A percentile compares a stretch with the other conserved stretches of the same genome.
These are phyloP conservation scores for Neurospora sp. DNA, from an alignment of 495 filamentous ascomycete species.

Conservation along the genomic window DNA sequence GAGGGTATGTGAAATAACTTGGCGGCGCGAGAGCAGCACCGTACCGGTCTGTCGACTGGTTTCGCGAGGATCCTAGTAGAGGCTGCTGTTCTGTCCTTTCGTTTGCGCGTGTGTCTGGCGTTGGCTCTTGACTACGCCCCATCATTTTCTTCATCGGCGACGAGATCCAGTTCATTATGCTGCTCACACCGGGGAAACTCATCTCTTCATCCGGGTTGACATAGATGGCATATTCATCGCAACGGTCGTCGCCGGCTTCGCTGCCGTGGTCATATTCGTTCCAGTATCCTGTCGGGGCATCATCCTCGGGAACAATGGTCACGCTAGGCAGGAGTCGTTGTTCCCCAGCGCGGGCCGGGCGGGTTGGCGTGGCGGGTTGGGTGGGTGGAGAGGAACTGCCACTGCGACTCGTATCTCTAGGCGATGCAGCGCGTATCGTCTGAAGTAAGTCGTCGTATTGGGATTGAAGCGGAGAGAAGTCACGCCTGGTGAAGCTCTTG, in stretches of 20 bases:
- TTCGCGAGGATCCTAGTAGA: conserved; percentile 20
- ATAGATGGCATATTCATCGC: conserved; percentile 43
- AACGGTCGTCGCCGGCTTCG: conserved; percentile 34
- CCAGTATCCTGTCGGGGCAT: conserved; percentile 38
- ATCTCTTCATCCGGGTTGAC: conserved; percentile 41
- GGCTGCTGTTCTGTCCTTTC: conserved; percentile 19
- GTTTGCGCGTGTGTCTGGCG: neutral
- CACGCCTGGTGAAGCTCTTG: conserved; percentile 50
- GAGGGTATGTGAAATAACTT: conserved; percentile 12
- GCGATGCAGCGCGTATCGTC: conserved; percentile 36
- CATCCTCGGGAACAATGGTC: conserved; percentile 8
- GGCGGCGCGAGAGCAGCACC: neutral
- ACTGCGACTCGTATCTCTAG: conserved; percentile 6
- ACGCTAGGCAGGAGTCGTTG: conserved; percentile 7
- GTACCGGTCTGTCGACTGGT: neutral
- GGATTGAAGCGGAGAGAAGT: conserved; percentile 43
- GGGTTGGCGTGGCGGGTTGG: conserved; percentile 9
- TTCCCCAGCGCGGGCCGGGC: conserved; percentile 5
- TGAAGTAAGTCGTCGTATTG: conserved; percentile 46
- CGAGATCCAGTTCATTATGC: conserved; percentile 30
- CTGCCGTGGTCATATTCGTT: conserved; percentile 57
- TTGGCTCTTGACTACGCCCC: conserved; percentile 1
- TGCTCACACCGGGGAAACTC: conserved; percentile 37
- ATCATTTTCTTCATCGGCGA: conserved; percentile 34
- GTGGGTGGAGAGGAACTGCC: conserved; percentile 6